Evolutionary conservation across 805 yeast genomes (phyloP), one percentile per base, ranked within the genome.

Genomic region (Cyberlindnera galapagoensis): DNA sequence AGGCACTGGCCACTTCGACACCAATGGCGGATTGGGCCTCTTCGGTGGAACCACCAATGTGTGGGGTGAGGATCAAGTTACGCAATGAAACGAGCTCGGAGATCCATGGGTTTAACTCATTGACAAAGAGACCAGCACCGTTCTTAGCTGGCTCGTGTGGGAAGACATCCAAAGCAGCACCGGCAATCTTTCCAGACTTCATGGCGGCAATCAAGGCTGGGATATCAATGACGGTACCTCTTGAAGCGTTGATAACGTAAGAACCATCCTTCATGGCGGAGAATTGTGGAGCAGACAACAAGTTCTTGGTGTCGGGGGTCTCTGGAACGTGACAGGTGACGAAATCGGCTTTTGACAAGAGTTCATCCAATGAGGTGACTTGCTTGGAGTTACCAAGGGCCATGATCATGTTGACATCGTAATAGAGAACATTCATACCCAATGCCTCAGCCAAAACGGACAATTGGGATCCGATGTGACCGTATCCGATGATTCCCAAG

Each of bases 21-120:
- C 98, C 98, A 55, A 92, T 92, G 24, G 97, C 95, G 35, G 84
- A 73, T 71, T 92, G 98, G 23, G 98, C 98, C 69, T 92, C 98
- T 63, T 90, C 97, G 29, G 98, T 92, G 31, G 97, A 87, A 47
- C 98, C 98, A 65, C 98, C 98, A 49, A 92, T 92, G 58, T 92
- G 98, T 21, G 98, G 98, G 34, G 97, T 80, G 53, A 92, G 71
- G 45, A 92, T 87, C 41, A 90, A 76, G 63, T 92, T 92, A 65
- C 88, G 77, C 57, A 87, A 71, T 9, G 82, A 65, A 47, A 77
- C 71, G 49, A 92, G 72, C 57, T 88, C 96, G 21, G 84, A 67
- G 42, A 83, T 73, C 88, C 95, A 92, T 25, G 65, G 48, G 64
- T 90, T 90, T 56, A 92, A 71, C 25, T 71, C 71, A 57, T 81